A percentile compares a stretch with the other conserved stretches of the same genome.
Conservation (phyloP, 371 early-diverging fungal species). For the Mucor racemosus region DNA sequence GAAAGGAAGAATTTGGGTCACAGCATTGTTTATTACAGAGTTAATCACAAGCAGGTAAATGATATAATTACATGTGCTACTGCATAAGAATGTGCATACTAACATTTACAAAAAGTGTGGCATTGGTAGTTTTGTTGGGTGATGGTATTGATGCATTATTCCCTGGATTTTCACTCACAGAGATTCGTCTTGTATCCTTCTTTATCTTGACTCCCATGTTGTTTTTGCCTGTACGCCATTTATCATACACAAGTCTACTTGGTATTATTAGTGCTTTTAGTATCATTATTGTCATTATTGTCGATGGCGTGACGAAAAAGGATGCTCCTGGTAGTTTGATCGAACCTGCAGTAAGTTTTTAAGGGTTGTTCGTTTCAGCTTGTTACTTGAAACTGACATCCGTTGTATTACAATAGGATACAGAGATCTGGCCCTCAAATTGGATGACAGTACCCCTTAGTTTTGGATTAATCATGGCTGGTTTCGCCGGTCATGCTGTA, state of each 20-base stretch:
- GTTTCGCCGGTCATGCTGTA: conserved; percentile 55
- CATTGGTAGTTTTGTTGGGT: conserved; percentile 47
- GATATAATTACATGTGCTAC: not conserved
- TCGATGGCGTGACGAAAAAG: conserved; percentile 54
- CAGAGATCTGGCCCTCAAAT: conserved; percentile 35
- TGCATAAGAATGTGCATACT: conserved; percentile 13
- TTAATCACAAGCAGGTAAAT: conserved; percentile 62
- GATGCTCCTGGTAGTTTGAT: conserved; percentile 63
- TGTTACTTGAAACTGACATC: not conserved
- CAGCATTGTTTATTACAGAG: conserved; percentile 66
- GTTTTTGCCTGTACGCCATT: conserved; percentile 53
- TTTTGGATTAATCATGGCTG: conserved; percentile 55
- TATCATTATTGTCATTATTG: conserved; percentile 47
- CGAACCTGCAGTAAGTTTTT: conserved; percentile 55
- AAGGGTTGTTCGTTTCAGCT: not conserved
- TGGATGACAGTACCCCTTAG: conserved; percentile 43
- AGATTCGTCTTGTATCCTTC: conserved; percentile 39
- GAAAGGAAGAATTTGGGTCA: conserved; percentile 52
- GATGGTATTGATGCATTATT: conserved; percentile 47
- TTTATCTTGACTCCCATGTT: conserved; percentile 49
- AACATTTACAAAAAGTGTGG: conserved; percentile 22
- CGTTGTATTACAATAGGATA: conserved; percentile 36
- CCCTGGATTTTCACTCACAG: conserved; percentile 31
- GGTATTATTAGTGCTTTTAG: conserved; percentile 55
- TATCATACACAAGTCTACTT: conserved; percentile 56